phyloP scores from a whole-genome alignment of 2,329 filamentous ascomycete genomes.

The Aureobasidium sp. region DNA sequence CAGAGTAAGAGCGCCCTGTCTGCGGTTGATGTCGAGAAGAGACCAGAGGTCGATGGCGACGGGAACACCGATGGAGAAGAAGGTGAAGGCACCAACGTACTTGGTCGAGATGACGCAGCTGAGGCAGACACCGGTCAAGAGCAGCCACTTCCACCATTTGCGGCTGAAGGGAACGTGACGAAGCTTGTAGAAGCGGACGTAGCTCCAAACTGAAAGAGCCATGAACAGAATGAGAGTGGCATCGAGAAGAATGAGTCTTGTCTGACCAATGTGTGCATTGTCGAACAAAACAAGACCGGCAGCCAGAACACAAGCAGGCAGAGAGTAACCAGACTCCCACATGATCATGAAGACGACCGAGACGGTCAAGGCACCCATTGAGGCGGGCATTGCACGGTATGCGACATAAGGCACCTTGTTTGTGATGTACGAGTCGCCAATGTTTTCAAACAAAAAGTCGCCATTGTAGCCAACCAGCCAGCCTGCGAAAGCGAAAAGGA shows the following conservation, averaged over 20 bases:
- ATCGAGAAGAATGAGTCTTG: constrained; percentile 87
- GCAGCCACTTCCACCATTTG: constrained; percentile 99
- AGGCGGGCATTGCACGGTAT: constrained; percentile 85
- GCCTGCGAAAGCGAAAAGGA: constrained; percentile 92
- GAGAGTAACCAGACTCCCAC: constrained; percentile 98
- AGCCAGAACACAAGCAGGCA: constrained; percentile 84
- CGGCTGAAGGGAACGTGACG: constrained; percentile 80
- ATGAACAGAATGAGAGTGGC: constrained; percentile 92
- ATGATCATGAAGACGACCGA: constrained; percentile 95
- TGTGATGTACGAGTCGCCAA: constrained; percentile 93
- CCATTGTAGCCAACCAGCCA: constrained; percentile 98
- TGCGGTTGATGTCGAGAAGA: constrained; percentile 80
- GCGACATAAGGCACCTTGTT: constrained; percentile 98
- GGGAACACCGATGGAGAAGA: constrained; percentile 91
- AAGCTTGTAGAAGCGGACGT: constrained; percentile 96
- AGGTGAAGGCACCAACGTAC: constrained; percentile 94
- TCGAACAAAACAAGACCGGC: constrained; percentile 85
- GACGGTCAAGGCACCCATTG: constrained; percentile 86
- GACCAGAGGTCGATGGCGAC: constrained; percentile 95
- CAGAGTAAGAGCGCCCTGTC: constrained; percentile 71
- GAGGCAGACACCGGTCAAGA: constrained; percentile 86
- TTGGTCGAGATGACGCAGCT: constrained; percentile 98
- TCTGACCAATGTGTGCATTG: constrained; percentile 96
- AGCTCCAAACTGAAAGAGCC: constrained; percentile 87
- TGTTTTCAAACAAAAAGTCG: constrained; percentile 97